Base-by-base conservation (phyloP, 2,329 filamentous ascomycete genomes). In the Coleophoma eucalyptorum region DNA sequence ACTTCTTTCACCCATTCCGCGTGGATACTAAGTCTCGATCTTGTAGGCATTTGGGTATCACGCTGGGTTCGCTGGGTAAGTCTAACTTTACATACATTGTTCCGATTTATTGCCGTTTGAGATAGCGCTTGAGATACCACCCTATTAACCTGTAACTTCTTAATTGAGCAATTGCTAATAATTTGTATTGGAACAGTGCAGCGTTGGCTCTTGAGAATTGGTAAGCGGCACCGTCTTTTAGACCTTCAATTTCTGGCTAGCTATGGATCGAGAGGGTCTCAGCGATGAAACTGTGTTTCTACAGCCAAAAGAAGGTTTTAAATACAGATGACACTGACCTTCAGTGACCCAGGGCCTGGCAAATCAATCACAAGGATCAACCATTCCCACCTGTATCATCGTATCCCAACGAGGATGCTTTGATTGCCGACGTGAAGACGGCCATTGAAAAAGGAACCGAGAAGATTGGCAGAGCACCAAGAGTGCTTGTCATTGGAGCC, bases 401-500 rank as follows among this genome's bases (percentile, higher is more conserved):
- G 62, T 93, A 89, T 70, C 79, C 84, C 56, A 90, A 90, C 67
- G 89, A 95, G 70, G 75, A 75, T 35, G 81, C 83, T 40, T 77
- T 96, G 59, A 83, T 95, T 51, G 72, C 76, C 37, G 83, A 91
- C 60, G 84, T 95, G 58, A 88, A 89, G 76, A 80, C 82, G 63
- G 78, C 82, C 37, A 75, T 96, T 21, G 80, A 81, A 46, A 75
- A 77, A 31, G 89, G 85, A 50, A 78, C 81, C 63, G 81, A 81
- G 64, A 84, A 88, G 65, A 77, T 77, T 10, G 87, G 88, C 45
- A 79, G 77, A 56, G 73, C 80, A 60, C 91, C 91, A 4, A 81
- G 81, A 55, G 83, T 91, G 53, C 81, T 97, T 53, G 84, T 97
- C 48, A 93, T 97, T 57, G 93, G 93, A 56, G 90, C 82, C 2